These are phyloP conservation scores for Orbilia ellipsospora DNA, from an alignment of 2,329 filamentous ascomycete genomes.

Conservation along the genomic window DNA sequence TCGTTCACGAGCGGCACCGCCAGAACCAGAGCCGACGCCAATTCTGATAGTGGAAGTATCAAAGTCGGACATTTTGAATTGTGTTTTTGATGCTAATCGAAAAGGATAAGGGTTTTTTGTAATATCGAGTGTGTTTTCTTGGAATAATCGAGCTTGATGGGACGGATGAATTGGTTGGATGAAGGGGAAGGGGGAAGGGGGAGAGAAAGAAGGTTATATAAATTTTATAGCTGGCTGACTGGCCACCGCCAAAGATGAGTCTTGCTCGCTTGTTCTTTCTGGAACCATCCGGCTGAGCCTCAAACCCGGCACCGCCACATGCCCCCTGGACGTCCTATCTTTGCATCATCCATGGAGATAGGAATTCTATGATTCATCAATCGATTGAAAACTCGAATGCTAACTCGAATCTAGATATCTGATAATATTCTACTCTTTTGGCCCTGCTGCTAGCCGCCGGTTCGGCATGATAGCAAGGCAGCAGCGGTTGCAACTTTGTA, in stretches of 20 bases:
- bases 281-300: constrained; percentile 18
- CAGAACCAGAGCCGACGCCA: constrained; percentile 81
- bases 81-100: background rate
- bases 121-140: background rate
- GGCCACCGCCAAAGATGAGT: background rate
- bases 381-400: too few relatives aligned
- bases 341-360: background rate
- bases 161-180: background rate
- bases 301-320: background rate
- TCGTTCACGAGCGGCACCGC: constrained; percentile 77
- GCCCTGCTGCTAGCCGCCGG: constrained; percentile 1
- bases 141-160: background rate
- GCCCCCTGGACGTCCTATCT: background rate
- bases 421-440: too few relatives aligned
- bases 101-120: background rate
- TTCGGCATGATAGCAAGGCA: constrained; percentile 22
- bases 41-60: constrained; percentile 82
- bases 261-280: constrained; percentile 11
- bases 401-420: too few relatives aligned
- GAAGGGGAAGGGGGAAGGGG: background rate
- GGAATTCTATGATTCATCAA: too few relatives aligned
- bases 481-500: constrained; percentile 7
- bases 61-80: constrained; percentile 75
- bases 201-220: background rate
- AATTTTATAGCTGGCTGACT: background rate